Base-by-base conservation (phyloP, 2,329 filamentous ascomycete species). In the Aureobasidium leucospermi region DNA sequence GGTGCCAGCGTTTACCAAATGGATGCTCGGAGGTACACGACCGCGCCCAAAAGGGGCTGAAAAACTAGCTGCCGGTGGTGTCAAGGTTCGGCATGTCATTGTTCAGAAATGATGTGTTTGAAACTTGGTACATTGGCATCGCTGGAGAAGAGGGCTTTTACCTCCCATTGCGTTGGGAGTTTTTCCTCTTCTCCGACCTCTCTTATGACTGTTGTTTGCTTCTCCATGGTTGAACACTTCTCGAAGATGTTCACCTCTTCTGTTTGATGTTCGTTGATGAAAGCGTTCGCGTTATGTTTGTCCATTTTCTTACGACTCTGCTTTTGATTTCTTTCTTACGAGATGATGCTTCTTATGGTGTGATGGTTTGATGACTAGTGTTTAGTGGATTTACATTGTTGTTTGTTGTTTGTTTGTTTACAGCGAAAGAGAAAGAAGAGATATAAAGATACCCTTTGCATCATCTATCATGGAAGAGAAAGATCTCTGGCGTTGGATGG, bases 41-140 rank as follows among this genome's bases (percentile, higher is more conserved):
- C 29, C 52, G 32, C 53, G 41, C 53, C 53, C 53, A 57, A 57
- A 57, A 57, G 53, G 53, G 32, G 23, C 36, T 57, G 42, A 57
- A 57, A 57, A 57, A 57, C 42, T 39, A 28, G 39, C 39, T 43
- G 51, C 51, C n/a, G 39, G n/a, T 16, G 51, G 51, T 29, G 51
- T 43, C 51, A 55, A 55, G 13, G 28, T 55, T 13, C 51, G 39
- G 42, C 51, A 43, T 19, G 29, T 55, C 29, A 11, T 55, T 55
- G 38, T 55, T 10, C 34, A 9, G 38, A 4, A 16, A 43, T 23
- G n/a, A n/a, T 34, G 13, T 42, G 38, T 11, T 28, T 1, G 28
- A 9, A 5, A 3, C 9, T 13, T 1, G 43, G 13, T 7, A 34
- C 39, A 55, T 41, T 29, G 13, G 16, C 10, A 23, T 5, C 19